A percentile compares a stretch with the other conserved stretches of the same genome.
phyloP scores from a whole-genome alignment of 2,329 filamentous ascomycete genomes.

The Alternaria consortialis region DNA sequence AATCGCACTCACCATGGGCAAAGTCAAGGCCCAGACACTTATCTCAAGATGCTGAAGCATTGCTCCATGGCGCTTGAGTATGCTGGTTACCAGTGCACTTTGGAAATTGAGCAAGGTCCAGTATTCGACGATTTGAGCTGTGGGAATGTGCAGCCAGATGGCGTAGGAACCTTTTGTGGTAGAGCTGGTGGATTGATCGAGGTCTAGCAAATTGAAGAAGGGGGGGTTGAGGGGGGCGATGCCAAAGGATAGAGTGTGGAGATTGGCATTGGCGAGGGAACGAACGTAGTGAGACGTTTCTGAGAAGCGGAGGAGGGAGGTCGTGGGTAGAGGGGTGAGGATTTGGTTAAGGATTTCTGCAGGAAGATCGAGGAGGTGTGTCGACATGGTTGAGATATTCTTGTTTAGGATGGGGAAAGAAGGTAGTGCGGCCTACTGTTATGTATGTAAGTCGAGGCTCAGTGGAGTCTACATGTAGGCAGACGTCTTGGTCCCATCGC shows the following conservation, averaged over 20 bases:
- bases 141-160: slow-evolving; percentile 6
- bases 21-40: slow-evolving; percentile 39
- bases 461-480: background rate
- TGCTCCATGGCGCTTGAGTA: slow-evolving; percentile 37
- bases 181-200: background rate
- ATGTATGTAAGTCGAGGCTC: background rate
- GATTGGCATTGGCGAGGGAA: slow-evolving; percentile 40
- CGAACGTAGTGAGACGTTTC: slow-evolving; percentile 41
- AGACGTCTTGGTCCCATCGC: background rate
- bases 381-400: slow-evolving; percentile 21
- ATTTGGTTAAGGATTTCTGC: slow-evolving; percentile 47
- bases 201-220: background rate
- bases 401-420: background rate
- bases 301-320: slow-evolving; percentile 46
- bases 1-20: slow-evolving; percentile 35
- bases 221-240: slow-evolving; percentile 62
- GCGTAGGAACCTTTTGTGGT: background rate
- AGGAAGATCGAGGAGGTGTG: slow-evolving; percentile 37
- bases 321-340: slow-evolving; percentile 43
- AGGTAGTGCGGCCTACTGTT: background rate
- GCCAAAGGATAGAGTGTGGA: slow-evolving; percentile 76
- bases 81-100: slow-evolving; percentile 33
- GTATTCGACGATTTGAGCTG: slow-evolving; percentile 30
- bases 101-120: slow-evolving; percentile 40
- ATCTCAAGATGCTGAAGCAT: slow-evolving; percentile 41